A percentile compares a stretch with the other conserved stretches of the same genome.
These are phyloP conservation scores for Thymus quinquecostatus DNA, from an alignment of 257 asterid species.

Conservation along the genomic window DNA sequence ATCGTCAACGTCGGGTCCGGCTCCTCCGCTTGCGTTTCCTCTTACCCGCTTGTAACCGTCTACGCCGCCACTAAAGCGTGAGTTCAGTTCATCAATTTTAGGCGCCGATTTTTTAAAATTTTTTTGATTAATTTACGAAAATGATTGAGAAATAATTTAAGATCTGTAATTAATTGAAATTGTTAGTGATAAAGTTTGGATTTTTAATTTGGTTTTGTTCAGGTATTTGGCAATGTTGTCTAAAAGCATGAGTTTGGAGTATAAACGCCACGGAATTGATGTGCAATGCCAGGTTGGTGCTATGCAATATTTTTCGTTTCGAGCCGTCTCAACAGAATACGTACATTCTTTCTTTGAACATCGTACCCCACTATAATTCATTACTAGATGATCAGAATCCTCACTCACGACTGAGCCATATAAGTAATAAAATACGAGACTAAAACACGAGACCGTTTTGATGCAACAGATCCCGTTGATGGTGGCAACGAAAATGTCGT, in stretches of 20 bases:
- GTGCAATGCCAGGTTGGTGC: slow-evolving; percentile 44
- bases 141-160: too few species aligned
- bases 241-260: slow-evolving; percentile 40
- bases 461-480: slow-evolving; percentile 36
- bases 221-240: slow-evolving; percentile 45
- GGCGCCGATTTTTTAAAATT: not conserved
- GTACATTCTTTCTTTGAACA: too few species aligned
- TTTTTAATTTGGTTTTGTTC: not conserved
- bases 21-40: slow-evolving; percentile 24
- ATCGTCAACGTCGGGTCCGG: slow-evolving; percentile 42
- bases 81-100: not conserved
- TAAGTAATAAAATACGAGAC: not conserved
- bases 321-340: not conserved
- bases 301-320: too few species aligned
- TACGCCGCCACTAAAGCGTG: slow-evolving; percentile 46
- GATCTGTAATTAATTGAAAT: too few species aligned
- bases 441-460: not conserved
- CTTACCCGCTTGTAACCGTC: slow-evolving; percentile 36
- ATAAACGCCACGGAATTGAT: slow-evolving; percentile 36
- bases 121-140: too few species aligned
- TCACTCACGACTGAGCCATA: not conserved
- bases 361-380: too few species aligned
- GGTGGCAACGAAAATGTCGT: slow-evolving; percentile 45
- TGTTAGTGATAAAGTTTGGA: too few species aligned
- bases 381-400: too few species aligned